Base-by-base conservation (phyloP, 768 basidiomycete genomes). In the Pleurotus djamor region DNA sequence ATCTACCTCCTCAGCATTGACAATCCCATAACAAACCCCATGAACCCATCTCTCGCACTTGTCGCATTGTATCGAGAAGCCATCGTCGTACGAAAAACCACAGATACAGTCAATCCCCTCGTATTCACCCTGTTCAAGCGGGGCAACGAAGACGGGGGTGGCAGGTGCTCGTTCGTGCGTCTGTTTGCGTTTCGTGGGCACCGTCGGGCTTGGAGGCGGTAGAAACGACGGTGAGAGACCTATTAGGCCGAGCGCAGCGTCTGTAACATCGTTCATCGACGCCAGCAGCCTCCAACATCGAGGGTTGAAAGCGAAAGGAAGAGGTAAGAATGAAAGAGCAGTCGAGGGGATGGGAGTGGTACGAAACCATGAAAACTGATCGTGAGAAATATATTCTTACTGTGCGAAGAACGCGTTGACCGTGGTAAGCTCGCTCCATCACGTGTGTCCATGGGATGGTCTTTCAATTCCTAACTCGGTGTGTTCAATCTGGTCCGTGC, bases 41-140 rank as follows among this genome's bases (percentile, higher is more conserved):
- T 96, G 94, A 64, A 88, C 89, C 92, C 94, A 95, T 41, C 88
- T 82, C 17, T 80, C 82, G 68, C 94, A 96, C 51, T 76, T 69
- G 70, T 95, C 94, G 73, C 94, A 96, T 8, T 88, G 90, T 62
- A 95, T 91, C 8, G 86, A 88, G 70, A 89, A 91, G 17, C 92
- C 92, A 69, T 93, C 92, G 72, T 93, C 93, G 67, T 85, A 79
- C 48, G 79, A 73, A 61, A 83, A 82, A 5, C 84, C 85, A 70
- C 92, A 95, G 60, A 92, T 89, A 69, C 93, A 95, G 48, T 78
- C 76, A 56, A 88, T 85, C 51, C 75, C 74, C 49, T 86, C 84
- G 9, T 79, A 28, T 28, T 57, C 3, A 59, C 60, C 33, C 51
- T 43, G 59, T 57, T 35, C 69, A 52, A 16, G 38, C 52, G 56